Evolutionary conservation across 805 yeast genomes (phyloP).

Genomic region (Kodamaea nitidulidarum): DNA sequence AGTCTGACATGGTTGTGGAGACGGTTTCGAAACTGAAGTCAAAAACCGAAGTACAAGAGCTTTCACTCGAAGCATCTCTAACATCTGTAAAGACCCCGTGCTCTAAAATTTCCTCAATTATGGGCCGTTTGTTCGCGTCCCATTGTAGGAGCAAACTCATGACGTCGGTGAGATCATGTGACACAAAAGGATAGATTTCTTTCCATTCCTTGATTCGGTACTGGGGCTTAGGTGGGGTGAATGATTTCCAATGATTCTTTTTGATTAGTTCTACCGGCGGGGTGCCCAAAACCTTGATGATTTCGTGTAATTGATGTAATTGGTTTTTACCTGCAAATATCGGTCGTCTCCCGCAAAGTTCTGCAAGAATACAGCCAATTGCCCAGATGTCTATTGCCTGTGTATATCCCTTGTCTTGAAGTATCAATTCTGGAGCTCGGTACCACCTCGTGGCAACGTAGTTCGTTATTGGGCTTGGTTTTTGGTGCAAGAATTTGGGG

Average conservation of each 20-base stretch:
- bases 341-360: slow-evolving; percentile 76
- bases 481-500: slow-evolving; percentile 27
- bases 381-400: slow-evolving; percentile 89
- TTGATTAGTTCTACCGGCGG: slow-evolving; percentile 51
- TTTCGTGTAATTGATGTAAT: slow-evolving; percentile 65
- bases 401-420: slow-evolving; percentile 55
- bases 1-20: slow-evolving; percentile 15
- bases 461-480: slow-evolving; percentile 54
- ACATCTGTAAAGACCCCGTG: slow-evolving; percentile 55
- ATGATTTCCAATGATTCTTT: slow-evolving; percentile 26
- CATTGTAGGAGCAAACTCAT: slow-evolving; percentile 57
- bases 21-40: slow-evolving; percentile 63
- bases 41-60: slow-evolving; percentile 46
- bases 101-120: slow-evolving; percentile 52
- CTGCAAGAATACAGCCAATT: slow-evolving; percentile 85
- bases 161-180: slow-evolving; percentile 47
- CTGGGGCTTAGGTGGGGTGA: slow-evolving; percentile 39
- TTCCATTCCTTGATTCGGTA: slow-evolving; percentile 41
- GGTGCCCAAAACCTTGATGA: slow-evolving; percentile 65
- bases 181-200: slow-evolving; percentile 60
- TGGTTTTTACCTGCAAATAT: slow-evolving; percentile 74
- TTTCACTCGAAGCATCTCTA: slow-evolving; percentile 55
- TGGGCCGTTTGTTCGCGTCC: slow-evolving; percentile 51
- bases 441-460: slow-evolving; percentile 97
- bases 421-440: slow-evolving; percentile 85